Conservation (phyloP, 352 stramenopile species). For the Blastocystis sp. region DNA sequence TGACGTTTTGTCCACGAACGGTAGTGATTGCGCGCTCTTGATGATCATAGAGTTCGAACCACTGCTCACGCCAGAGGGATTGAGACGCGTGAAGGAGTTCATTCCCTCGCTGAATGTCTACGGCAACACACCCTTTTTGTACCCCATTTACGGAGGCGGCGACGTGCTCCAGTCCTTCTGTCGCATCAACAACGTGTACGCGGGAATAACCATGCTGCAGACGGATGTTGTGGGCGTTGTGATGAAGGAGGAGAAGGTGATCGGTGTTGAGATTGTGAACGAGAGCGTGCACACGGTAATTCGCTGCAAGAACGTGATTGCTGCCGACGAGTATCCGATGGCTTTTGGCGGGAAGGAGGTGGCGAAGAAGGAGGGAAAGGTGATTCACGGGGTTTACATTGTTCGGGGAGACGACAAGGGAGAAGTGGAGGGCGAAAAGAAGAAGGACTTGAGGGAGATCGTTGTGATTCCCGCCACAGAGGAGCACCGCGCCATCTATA, state of each 20-base stretch:
- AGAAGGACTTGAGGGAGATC: slow-evolving; percentile 58
- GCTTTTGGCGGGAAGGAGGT: background rate
- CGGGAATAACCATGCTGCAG: slow-evolving; percentile 58
- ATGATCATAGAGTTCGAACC: slow-evolving; percentile 2
- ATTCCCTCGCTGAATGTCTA: slow-evolving; percentile 59
- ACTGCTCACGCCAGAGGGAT: slow-evolving; percentile 41
- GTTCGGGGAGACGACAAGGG: slow-evolving; percentile 32
- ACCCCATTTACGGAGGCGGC: slow-evolving; percentile 56
- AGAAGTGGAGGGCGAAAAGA: slow-evolving; percentile 10
- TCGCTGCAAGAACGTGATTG: slow-evolving; percentile 58
- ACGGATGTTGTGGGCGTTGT: slow-evolving; percentile 29
- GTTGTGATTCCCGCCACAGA: slow-evolving; percentile 29
- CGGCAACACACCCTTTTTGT: slow-evolving; percentile 51
- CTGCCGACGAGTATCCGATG: slow-evolving; percentile 45
- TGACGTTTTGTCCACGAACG: background rate
- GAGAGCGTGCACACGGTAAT: slow-evolving; percentile 56
- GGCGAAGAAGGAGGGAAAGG: slow-evolving; percentile 1
- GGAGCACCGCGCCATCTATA: slow-evolving; percentile 32
- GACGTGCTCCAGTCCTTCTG: slow-evolving; percentile 69
- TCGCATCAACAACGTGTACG: slow-evolving; percentile 65
- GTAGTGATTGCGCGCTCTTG: background rate
- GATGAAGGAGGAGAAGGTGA: background rate
- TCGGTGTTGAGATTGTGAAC: slow-evolving; percentile 44
- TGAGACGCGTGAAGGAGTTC: slow-evolving; percentile 56
- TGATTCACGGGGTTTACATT: slow-evolving; percentile 47